phyloP scores from a whole-genome alignment of 2,329 filamentous ascomycete species.

The Pestalotiopsis sp. region DNA sequence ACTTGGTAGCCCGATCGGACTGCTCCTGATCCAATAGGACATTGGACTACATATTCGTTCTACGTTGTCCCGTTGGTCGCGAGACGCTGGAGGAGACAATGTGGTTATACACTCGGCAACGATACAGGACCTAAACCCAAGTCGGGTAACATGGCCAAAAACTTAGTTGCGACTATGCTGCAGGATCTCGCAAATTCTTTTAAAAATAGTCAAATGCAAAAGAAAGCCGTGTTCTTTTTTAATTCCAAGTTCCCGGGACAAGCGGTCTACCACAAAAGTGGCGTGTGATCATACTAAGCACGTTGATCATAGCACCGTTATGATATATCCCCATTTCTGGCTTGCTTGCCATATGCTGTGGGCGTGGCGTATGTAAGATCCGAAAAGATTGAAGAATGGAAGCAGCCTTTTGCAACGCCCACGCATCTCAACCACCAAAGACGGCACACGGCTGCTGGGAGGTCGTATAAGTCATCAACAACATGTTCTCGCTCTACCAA shows the following conservation, averaged over 20 bases:
- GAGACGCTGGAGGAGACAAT: background rate
- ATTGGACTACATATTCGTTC: background rate
- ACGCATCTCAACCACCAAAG: background rate
- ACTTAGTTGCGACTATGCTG: background rate
- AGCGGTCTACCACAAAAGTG: background rate
- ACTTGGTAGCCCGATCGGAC: background rate
- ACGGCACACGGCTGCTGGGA: background rate
- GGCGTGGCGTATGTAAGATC: background rate
- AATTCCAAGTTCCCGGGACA: constrained; percentile 2
- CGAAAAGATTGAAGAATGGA: background rate
- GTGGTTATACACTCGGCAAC: too few relatives aligned
- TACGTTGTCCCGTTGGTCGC: background rate
- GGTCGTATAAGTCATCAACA: background rate
- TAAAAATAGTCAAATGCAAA: constrained; percentile 1
- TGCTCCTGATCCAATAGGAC: background rate
- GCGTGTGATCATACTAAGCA: background rate
- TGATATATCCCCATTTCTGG: background rate
- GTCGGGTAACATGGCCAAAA: background rate
- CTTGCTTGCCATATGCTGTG: background rate
- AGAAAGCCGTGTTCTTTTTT: background rate
- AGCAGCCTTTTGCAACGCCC: background rate
- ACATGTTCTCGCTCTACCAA: background rate
- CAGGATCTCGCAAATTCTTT: background rate
- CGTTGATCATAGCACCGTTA: background rate
- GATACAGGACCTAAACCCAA: background rate